Base-by-base conservation (phyloP, 805 yeast species). In the Crinitomyces ghanaensis region DNA sequence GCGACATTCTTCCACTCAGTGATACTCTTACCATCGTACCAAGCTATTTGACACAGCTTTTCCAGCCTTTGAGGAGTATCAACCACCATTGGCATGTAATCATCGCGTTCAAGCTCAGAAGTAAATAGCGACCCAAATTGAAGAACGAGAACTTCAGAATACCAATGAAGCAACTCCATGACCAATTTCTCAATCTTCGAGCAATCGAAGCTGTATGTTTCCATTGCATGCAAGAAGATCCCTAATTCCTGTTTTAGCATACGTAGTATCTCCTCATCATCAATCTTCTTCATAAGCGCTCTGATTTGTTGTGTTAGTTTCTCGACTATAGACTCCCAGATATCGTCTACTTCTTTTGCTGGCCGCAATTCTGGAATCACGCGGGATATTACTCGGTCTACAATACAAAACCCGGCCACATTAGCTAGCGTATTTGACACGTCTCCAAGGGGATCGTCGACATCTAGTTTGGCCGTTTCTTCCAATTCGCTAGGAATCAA, bases 51-150 rank as follows among this genome's bases (percentile, higher is more conserved):
- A 38, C 77, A 62, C 21, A 80, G 72, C 40, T 72, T 71, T 14
- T 72, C 75, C 51, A 74, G 82, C 31, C 78, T 68, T 8, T 63
- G 60, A 26, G 59, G 53, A 32, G 73, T 73, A 40, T 75, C 68
- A 20, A 85, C 73, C 0, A 70, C 70, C 61, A 85, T 68, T 8
- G 95, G 93, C 84, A 82, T 83, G 43, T 83, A 82, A 51, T 83
- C 91, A 51, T 88, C 96, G 16, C 77, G 76, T 39, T 72, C 69
- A 23, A 85, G 70, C 4, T 77, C 59, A 6, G 65, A 65, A 20
- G 63, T 57, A 57, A 85, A 88, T 31, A 76, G 77, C 8, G 52
- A 53, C 16, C 68, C 62, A 53, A 84, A 83, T 11, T 67, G 65
- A 38, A 58, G 60, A 9, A 72, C 66, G 16, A 74, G 57, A 7